Conservation (phyloP, 345 rosid genomes). For the Hevea brasiliensis region DNA sequence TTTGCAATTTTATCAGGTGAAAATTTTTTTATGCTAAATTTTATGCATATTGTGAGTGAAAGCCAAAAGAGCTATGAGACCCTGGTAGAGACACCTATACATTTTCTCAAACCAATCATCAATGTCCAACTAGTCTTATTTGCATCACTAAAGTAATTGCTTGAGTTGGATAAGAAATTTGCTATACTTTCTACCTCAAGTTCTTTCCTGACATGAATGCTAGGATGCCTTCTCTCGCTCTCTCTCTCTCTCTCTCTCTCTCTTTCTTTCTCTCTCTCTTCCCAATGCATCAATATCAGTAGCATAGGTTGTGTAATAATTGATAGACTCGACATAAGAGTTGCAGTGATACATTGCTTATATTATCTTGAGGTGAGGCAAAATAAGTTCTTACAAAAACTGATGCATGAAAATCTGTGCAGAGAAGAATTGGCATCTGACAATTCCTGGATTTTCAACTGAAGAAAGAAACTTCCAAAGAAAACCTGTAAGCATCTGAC, state of each 20-base stretch:
- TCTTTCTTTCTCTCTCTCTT: no score
- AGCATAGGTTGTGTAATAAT: background rate
- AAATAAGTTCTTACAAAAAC: background rate
- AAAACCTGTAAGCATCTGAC: slow-evolving; percentile 53
- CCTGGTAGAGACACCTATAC: background rate
- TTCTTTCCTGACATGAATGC: background rate
- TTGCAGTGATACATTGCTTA: background rate
- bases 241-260: no score
- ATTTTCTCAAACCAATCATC: slow-evolving; percentile 1
- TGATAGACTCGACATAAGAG: slow-evolving; percentile 4
- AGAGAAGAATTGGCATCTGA: slow-evolving; percentile 87
- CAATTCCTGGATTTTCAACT: slow-evolving; percentile 81
- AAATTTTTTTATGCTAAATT: background rate
- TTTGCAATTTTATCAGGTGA: background rate
- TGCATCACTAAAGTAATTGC: background rate
- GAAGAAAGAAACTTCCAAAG: slow-evolving; percentile 66
- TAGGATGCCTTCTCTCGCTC: background rate
- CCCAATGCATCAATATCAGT: background rate
- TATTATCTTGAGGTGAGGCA: background rate
- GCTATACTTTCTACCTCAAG: background rate
- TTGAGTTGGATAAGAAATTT: background rate
- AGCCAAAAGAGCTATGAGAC: background rate
- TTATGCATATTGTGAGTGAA: background rate
- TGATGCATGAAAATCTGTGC: slow-evolving; percentile 36
- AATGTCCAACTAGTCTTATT: background rate